These are phyloP conservation scores for Coniella vitis DNA, from an alignment of 2,329 filamentous ascomycete species.

Conservation along the genomic window DNA sequence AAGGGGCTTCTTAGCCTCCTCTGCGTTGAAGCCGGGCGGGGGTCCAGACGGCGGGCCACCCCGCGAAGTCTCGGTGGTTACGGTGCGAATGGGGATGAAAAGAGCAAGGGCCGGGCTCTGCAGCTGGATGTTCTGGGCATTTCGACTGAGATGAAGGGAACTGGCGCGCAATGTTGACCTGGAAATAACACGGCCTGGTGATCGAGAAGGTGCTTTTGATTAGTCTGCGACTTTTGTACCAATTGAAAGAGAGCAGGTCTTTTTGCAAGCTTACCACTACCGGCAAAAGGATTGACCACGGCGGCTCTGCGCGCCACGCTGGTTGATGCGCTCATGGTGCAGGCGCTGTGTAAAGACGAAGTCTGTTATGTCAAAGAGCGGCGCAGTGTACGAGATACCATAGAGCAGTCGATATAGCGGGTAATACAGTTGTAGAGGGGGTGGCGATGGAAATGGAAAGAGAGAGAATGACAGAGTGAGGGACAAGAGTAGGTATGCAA, in stretches of 20 bases:
- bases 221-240: too few species aligned
- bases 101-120: constrained; percentile 48
- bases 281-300: constrained; percentile 45
- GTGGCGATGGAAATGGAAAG: background rate
- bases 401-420: background rate
- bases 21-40: constrained; percentile 85
- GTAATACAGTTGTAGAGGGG: background rate
- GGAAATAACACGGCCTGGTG: constrained; percentile 38
- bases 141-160: constrained; percentile 39
- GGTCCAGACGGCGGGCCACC: constrained; percentile 52
- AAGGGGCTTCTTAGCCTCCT: constrained; percentile 80
- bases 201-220: constrained; percentile 18
- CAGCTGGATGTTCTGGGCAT: constrained; percentile 37
- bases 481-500: background rate
- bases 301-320: constrained; percentile 49
- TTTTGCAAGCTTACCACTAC: constrained; percentile 33
- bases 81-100: constrained; percentile 47
- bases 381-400: background rate
- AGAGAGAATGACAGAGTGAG: background rate
- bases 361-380: background rate
- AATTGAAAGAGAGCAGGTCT: constrained; percentile 5
- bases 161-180: constrained; percentile 40
- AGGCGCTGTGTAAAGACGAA: constrained; percentile 3
- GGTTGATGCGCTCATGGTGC: constrained; percentile 49
- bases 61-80: constrained; percentile 52